Percentiles rank a stretch among this genome's conserved stretches.
phyloP scores from a whole-genome alignment of 1,284 basidiomycete genomes.

The Moesziomyces globuligerus region DNA sequence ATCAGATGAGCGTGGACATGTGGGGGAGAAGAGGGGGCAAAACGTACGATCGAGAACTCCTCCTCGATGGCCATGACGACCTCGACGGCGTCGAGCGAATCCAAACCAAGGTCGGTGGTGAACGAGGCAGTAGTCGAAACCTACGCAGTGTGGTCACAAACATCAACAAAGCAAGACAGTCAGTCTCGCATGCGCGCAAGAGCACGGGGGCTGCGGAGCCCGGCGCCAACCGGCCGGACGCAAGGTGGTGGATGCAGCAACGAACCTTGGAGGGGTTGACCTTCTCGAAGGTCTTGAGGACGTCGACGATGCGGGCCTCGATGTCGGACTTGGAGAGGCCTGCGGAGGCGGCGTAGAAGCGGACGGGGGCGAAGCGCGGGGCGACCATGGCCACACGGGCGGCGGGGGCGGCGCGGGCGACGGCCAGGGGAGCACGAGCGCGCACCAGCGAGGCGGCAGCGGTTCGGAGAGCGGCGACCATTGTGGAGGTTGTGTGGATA shows the following conservation, averaged over 20 bases:
- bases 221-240: too few relatives aligned
- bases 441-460: slow-evolving; percentile 47
- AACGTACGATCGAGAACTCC: slow-evolving; percentile 72
- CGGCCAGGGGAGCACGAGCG: slow-evolving; percentile 38
- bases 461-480: slow-evolving; percentile 52
- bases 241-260: too few relatives aligned
- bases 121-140: slow-evolving; percentile 81
- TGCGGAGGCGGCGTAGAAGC: slow-evolving; percentile 79
- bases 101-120: slow-evolving; percentile 87
- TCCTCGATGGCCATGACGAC: slow-evolving; percentile 99
- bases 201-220: too few relatives aligned
- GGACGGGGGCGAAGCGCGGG: slow-evolving; percentile 45
- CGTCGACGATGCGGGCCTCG: slow-evolving; percentile 82
- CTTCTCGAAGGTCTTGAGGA: slow-evolving; percentile 95
- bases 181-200: too few relatives aligned
- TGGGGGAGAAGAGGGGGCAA: neutral
- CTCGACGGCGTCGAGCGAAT: slow-evolving; percentile 97
- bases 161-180: slow-evolving; percentile 5
- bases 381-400: slow-evolving; percentile 49
- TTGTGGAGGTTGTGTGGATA: slow-evolving; percentile 19
- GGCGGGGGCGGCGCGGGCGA: slow-evolving; percentile 30
- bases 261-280: slow-evolving; percentile 79
- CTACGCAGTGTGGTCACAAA: slow-evolving; percentile 70
- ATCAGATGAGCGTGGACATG: too few relatives aligned
- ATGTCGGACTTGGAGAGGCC: slow-evolving; percentile 81